Conservation (phyloP, 345 rosid species). For the Theobroma cacao region DNA sequence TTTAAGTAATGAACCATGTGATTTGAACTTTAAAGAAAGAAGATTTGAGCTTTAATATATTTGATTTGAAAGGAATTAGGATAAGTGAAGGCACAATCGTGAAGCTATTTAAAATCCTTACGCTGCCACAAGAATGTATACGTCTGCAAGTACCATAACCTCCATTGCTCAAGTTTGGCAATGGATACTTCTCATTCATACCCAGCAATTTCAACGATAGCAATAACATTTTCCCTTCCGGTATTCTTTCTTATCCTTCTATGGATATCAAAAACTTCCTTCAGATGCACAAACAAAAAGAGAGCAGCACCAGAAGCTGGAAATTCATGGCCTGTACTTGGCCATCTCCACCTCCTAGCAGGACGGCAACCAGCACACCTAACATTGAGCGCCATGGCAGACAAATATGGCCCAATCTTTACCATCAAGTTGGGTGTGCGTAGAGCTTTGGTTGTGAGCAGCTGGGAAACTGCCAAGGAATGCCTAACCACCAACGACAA, state of each 20-base stretch:
- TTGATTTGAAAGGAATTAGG: no score
- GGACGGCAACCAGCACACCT: constrained; percentile 37
- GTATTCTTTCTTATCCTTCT: not conserved
- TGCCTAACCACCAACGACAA: constrained; percentile 34
- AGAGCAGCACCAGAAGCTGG: not conserved
- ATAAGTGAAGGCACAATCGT: no score
- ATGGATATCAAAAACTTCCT: not conserved
- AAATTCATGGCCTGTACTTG: constrained; percentile 53
- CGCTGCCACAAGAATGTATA: no score
- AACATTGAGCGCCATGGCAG: constrained; percentile 44
- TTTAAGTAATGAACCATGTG: no score
- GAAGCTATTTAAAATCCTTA: no score
- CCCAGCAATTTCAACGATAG: not conserved
- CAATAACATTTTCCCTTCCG: not conserved
- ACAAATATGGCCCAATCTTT: constrained; percentile 49
- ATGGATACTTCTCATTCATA: not conserved
- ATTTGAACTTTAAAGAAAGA: no score
- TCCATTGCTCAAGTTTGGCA: no score
- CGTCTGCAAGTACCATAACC: no score
- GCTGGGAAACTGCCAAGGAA: constrained; percentile 30
- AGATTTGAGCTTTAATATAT: no score
- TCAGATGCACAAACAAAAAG: not conserved
- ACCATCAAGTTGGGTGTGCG: constrained; percentile 41
- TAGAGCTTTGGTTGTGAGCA: constrained; percentile 41
- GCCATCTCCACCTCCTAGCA: constrained; percentile 49